Percentiles rank a stretch among this genome's conserved stretches.
These are phyloP conservation scores for Citrus mangshanensis DNA, from an alignment of 345 rosid genomes.

Conservation along the genomic window DNA sequence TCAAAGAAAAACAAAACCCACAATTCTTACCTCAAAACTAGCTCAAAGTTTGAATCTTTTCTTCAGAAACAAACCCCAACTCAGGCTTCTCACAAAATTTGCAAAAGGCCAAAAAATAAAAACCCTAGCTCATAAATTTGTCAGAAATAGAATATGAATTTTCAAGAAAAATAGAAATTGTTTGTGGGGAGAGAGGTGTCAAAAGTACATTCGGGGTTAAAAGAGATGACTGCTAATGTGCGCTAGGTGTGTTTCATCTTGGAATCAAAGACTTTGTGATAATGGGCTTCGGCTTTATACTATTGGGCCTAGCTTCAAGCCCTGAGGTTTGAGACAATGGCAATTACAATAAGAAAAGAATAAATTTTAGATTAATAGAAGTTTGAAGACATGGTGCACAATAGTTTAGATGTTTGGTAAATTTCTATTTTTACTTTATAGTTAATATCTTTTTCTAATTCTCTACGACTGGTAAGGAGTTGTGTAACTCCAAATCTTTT, in stretches of 20 bases:
- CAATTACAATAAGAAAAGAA: no score
- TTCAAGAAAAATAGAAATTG: background rate
- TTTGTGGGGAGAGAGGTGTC: background rate
- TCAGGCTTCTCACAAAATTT: background rate
- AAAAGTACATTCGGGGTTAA: background rate
- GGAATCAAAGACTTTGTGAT: background rate
- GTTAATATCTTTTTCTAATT: no score
- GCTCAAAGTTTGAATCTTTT: conserved; percentile 8
- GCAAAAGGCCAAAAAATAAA: background rate
- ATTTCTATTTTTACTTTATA: no score
- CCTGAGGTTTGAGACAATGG: no score
- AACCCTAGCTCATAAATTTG: background rate
- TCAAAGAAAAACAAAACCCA: background rate
- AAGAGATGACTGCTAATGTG: conserved; percentile 17
- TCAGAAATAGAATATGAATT: background rate
- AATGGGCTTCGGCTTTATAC: background rate
- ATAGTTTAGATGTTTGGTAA: no score
- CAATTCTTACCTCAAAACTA: conserved; percentile 16
- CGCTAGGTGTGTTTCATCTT: background rate
- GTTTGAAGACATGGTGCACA: no score
- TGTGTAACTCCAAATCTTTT: no score
- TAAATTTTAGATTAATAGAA: no score
- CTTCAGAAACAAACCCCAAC: background rate
- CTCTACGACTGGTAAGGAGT: no score
- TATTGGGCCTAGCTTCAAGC: background rate